phyloP scores from a whole-genome alignment of 2,329 filamentous ascomycete genomes.

The Didymella segeticola region DNA sequence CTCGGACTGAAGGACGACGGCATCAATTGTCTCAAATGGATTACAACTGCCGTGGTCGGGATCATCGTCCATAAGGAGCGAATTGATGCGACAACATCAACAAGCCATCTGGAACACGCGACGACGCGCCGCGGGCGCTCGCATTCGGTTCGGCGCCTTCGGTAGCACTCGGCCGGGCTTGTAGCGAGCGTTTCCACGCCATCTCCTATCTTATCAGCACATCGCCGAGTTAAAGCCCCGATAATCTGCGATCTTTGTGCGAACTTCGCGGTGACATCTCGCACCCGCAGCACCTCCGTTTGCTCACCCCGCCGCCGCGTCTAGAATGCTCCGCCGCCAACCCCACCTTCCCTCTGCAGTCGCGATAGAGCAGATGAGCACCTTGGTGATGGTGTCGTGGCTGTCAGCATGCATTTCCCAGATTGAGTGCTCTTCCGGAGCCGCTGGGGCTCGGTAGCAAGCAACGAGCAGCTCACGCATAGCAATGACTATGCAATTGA shows the following conservation, averaged over 20 bases:
- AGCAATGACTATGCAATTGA: not conserved
- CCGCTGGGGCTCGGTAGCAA: not conserved
- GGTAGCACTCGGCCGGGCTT: slow-evolving; percentile 15
- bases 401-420: slow-evolving; percentile 15
- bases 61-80: slow-evolving; percentile 25
- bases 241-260: slow-evolving; percentile 13
- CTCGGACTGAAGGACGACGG: slow-evolving; percentile 12
- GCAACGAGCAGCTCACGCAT: not conserved
- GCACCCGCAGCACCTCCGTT: slow-evolving; percentile 16
- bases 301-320: slow-evolving; percentile 6
- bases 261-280: slow-evolving; percentile 18
- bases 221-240: slow-evolving; percentile 6
- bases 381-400: slow-evolving; percentile 10
- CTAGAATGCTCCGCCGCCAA: slow-evolving; percentile 17
- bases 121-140: slow-evolving; percentile 16
- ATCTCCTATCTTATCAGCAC: slow-evolving; percentile 23
- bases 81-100: slow-evolving; percentile 20
- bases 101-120: slow-evolving; percentile 19
- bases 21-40: slow-evolving; percentile 18
- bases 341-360: slow-evolving; percentile 15
- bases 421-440: slow-evolving; percentile 1
- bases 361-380: slow-evolving; percentile 8
- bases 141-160: slow-evolving; percentile 14
- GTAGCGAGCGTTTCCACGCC: slow-evolving; percentile 6
- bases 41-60: slow-evolving; percentile 16